phyloP scores from a whole-genome alignment of 2,329 filamentous ascomycete genomes.

The Colletotrichum neosansevieriae region DNA sequence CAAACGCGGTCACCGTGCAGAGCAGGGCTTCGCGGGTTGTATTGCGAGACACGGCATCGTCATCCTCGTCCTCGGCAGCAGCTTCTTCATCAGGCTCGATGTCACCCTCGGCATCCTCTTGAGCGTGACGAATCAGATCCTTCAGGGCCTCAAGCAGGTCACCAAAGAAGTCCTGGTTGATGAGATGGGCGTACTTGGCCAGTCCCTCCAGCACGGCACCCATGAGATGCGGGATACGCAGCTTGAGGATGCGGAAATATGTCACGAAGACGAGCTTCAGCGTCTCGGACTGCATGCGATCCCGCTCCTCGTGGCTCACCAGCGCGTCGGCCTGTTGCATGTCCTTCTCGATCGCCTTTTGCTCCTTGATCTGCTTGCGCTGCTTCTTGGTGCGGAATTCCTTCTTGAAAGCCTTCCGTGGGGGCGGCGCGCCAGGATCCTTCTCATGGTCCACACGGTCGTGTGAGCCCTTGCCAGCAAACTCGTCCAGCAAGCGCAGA shows the following conservation, averaged over 20 bases:
- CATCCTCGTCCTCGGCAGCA: conserved; percentile 57
- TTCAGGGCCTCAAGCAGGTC: conserved; percentile 95
- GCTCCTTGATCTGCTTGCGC: conserved; percentile 85
- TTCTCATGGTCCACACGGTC: conserved; percentile 74
- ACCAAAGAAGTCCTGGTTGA: conserved; percentile 99
- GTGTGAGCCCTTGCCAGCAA: conserved; percentile 84
- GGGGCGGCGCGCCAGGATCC: conserved; percentile 42
- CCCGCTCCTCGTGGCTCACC: conserved; percentile 91
- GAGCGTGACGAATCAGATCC: conserved; percentile 86
- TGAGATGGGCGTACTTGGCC: conserved; percentile 93
- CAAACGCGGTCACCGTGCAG: conserved; percentile 95
- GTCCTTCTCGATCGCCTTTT: conserved; percentile 90
- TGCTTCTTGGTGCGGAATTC: conserved; percentile 91
- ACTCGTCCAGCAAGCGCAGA: conserved; percentile 88
- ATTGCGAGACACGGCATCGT: conserved; percentile 70
- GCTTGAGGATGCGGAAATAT: conserved; percentile 95
- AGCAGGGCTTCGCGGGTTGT: conserved; percentile 88
- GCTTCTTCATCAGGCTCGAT: conserved; percentile 55
- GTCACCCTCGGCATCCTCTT: conserved; percentile 61
- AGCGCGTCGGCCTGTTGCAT: conserved; percentile 92
- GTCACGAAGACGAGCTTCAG: conserved; percentile 94
- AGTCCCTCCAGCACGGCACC: conserved; percentile 96
- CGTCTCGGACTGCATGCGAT: conserved; percentile 94
- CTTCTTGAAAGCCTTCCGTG: conserved; percentile 76
- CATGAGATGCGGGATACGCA: conserved; percentile 85